Conservation (phyloP, 129 eudicot genomes). For the Pulicaria dysenterica region DNA sequence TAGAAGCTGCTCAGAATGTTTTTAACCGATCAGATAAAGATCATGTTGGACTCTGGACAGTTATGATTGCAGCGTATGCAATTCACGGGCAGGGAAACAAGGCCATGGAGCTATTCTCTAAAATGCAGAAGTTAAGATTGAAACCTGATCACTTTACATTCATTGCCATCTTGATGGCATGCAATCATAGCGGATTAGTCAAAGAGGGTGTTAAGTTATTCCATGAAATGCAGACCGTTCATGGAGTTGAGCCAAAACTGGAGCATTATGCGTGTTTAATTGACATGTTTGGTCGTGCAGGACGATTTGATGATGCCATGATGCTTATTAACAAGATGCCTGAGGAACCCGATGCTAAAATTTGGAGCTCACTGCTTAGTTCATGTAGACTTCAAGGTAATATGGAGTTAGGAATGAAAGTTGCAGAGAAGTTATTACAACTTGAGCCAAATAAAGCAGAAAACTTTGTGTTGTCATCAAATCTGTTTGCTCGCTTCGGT, state of each 20-base stretch:
- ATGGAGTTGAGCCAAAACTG: conserved; percentile 47
- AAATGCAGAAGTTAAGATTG: conserved; percentile 45
- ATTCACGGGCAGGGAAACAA: conserved; percentile 52
- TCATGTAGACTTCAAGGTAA: conserved; percentile 57
- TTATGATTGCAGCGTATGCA: conserved; percentile 59
- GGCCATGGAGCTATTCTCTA: conserved; percentile 43
- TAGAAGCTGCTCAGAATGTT: conserved; percentile 46
- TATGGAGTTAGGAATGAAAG: conserved; percentile 45
- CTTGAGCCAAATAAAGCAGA: conserved; percentile 55
- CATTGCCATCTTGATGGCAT: conserved; percentile 54
- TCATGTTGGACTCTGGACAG: conserved; percentile 53
- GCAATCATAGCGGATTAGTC: conserved; percentile 60
- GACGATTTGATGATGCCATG: conserved; percentile 47
- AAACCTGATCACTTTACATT: conserved; percentile 60
- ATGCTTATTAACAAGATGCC: conserved; percentile 50
- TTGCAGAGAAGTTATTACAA: conserved; percentile 44
- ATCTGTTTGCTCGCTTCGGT: conserved; percentile 49
- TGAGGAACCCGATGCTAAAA: conserved; percentile 52
- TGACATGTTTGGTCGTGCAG: conserved; percentile 69
- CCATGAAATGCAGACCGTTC: conserved; percentile 46
- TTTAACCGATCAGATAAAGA: conserved; percentile 42
- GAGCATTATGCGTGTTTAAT: conserved; percentile 74
- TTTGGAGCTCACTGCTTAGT: conserved; percentile 63
- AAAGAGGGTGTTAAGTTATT: conserved; percentile 48
- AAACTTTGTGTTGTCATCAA: conserved; percentile 53